Evolutionary conservation across 129 eudicot species (phyloP), one percentile per base, ranked within the genome.

Genomic region (Centaurea solstitialis): DNA sequence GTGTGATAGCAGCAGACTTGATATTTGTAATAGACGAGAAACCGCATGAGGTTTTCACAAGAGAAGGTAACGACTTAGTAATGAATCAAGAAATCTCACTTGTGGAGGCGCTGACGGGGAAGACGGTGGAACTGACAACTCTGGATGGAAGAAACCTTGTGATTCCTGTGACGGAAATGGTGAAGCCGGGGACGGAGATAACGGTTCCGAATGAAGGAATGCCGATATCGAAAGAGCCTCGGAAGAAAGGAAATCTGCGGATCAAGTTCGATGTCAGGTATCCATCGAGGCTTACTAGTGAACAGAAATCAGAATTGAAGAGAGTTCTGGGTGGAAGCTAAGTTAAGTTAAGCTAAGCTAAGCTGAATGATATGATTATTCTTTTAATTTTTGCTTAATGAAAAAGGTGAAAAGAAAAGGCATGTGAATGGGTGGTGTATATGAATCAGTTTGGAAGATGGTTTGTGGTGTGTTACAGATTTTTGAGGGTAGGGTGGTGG

Each of bases 1-100:
- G 97, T 67, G 87, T 93, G 38, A 93, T 93, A 71, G 90, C 97
- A 11, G 87, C 97, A 1, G 93, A 93, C 76, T 85, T 93, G 33
- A 81, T 93, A 77, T 92, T 92, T 38, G 82, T 92, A 45, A 43
- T 92, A 20, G 93, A 92, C 37, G 97, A 92, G 84, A 90, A 85
- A 72, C 97, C 97, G 0, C 97, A 92, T 35, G 68, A 83, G 1
- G 73, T 90, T 26, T 92, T 77, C 67, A 88, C 74, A 50, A 81
- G 97, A 71, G 97, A 92, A 8, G 91, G 94, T 13, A 92, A 92
- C 73, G 94, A 92, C 73, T 74, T 92, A 9, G 23, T 85, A 21
- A 76, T 87, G 9, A 86, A 90, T 72, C 90, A 85, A 73, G 94
- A 92, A 82, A 79, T 92, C 37, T 78, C 88, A 35, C 97, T 92